Evolutionary conservation across 164 flowering plant species (phyloP), one percentile per base, ranked within the genome.

Genomic region (Aristolochia californica): DNA sequence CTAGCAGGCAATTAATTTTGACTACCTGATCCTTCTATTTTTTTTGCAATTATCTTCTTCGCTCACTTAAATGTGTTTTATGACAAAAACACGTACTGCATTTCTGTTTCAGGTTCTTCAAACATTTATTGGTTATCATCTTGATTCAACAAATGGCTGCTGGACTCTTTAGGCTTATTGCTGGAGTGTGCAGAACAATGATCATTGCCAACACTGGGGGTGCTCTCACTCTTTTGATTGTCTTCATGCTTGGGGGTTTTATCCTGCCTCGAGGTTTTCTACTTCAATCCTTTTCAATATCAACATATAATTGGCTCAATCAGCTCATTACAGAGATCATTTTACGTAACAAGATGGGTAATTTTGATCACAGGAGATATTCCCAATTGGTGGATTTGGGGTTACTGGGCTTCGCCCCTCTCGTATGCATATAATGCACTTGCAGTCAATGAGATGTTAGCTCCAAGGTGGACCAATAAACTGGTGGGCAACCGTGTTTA

Each of bases 91-190:
- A 4, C 13, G 3, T 14, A 21, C 22, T n/a, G 5, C 20, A 27
- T 38, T 60, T 25, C 8, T 13, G 62, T 45, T 69, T 58, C 82
- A 93, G 97, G 87, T 88, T 86, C 63, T 88, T 87, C 77, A 83
- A 89, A 80, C 88, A 84, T 20, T 58, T 82, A 0, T 48, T 94
- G 66, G 13, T 90, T 62, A 57, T 78, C 17, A 79, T 94, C 57
- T 66, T 81, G 59, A 55, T 82, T 47, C 97, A 90, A 66, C 96
- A 88, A 73, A 87, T 82, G 97, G 95, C 97, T n/a, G 75, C 80
- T 60, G 86, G 85, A 11, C 13, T 88, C 13, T 88, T 88, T 61
- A 80, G 83, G 77, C 62, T 84, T 45, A 85, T 70, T 27, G 83
- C 90, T 16, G 88, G 85, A 63, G 69, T 77, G 2, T 80, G 87